Base-by-base conservation (phyloP, 805 yeast species). In the Wickerhamiella kazuoi region DNA sequence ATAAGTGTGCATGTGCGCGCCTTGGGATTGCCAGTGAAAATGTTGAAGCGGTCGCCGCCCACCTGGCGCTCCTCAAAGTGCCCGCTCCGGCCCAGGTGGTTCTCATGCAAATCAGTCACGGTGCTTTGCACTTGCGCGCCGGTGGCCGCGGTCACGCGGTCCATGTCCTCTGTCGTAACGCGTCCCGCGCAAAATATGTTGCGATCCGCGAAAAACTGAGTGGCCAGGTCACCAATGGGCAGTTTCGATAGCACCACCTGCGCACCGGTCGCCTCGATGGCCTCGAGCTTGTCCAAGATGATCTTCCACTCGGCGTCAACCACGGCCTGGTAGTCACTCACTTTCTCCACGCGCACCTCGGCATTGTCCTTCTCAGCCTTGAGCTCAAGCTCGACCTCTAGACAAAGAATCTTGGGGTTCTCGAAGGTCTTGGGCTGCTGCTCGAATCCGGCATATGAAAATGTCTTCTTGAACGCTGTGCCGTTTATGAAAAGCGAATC, bases 281-380 rank as follows among this genome's bases (percentile, higher is more conserved):
- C 77, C 53, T 81, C 79, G 49, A 90, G 70, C 62, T 90, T 90
- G 55, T 78, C 71, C 52, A 80, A 68, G 48, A 90, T 90, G 48
- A 90, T 79, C 57, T 81, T 74, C 97, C 98, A 90, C 62, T 90
- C 98, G n/a, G 98, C 98, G 61, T 90, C 97, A 16, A 90, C 98
- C 42, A 90, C 79, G 26, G 78, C 83, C 65, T 90, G 98, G 62
- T 90, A 90, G 52, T 87, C 96, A 42, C 73, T 71, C 41, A 90
- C 96, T 57, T 84, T 79, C 52, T 82, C 93, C 37, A 90, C 90
- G 50, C 98, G 74, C 26, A 90, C 97, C 66, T 90, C 98, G 8
- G 98, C 98, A 56, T 90, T 90, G 60, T 90, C 98, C 65, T 84
- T 87, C 64, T 90, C 98, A 1, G 97, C 97, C 64, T 90, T 90